Percentiles rank a stretch among this genome's conserved stretches.
Conservation (phyloP, 345 rosid genomes). For the Euphorbia tirucalli region DNA sequence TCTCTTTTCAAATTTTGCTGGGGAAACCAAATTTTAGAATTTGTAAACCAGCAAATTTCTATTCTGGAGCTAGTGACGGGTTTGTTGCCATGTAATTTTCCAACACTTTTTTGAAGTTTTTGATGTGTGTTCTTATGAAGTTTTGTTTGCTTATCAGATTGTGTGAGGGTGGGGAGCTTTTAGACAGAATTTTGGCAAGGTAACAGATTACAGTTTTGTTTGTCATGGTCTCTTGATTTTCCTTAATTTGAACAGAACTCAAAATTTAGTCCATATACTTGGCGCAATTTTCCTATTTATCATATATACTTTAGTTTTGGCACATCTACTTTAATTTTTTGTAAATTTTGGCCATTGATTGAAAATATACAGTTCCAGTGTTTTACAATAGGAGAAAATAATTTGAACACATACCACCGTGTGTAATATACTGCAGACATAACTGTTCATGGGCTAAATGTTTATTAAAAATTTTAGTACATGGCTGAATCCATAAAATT, state of each 20-base stretch:
- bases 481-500: too few species aligned
- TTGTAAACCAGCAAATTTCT: slow-evolving; percentile 9
- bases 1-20: slow-evolving; percentile 21
- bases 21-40: slow-evolving; percentile 8
- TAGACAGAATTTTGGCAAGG: slow-evolving; percentile 92
- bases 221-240: neutral
- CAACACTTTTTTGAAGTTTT: neutral
- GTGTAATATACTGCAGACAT: too few species aligned
- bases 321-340: too few species aligned
- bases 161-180: slow-evolving; percentile 95
- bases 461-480: too few species aligned
- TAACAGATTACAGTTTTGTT: slow-evolving; percentile 19
- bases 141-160: slow-evolving; percentile 49
- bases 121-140: slow-evolving; percentile 9
- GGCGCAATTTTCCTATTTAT: too few species aligned
- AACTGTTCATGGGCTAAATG: too few species aligned
- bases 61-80: neutral
- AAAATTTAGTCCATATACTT: too few species aligned
- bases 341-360: too few species aligned
- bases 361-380: too few species aligned
- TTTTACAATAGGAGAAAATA: too few species aligned
- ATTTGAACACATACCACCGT: too few species aligned
- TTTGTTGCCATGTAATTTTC: neutral
- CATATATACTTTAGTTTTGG: too few species aligned
- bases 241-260: neutral